Evolutionary conservation across 176 grass and related monocot species (phyloP), one percentile per base, ranked within the genome.

Genomic region (Oryza meridionalis): DNA sequence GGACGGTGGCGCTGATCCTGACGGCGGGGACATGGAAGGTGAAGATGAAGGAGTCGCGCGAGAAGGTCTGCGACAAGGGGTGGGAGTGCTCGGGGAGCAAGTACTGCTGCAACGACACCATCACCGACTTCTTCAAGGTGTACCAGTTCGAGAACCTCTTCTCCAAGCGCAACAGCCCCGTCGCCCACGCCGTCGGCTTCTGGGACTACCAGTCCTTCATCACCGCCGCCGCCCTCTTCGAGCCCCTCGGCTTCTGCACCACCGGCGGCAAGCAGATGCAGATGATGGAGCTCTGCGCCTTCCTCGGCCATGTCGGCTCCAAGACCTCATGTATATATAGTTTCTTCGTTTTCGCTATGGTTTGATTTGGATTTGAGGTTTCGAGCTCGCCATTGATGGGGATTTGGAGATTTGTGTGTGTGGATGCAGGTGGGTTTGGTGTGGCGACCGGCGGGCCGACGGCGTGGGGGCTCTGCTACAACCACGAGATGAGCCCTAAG

Each of bases 61-160:
- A 87, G 89, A 98, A 95, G 96, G 25, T 90, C 24, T 98, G 96
- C 76, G 16, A 91, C 87, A 93, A 93, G 65, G 96, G 96, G 16
- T 98, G 96, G 96, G 96, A 98, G 81, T 98, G 96, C 84, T 95
- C 86, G 0, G 88, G 83, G 9, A 95, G 87, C 89, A 94, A 89
- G 72, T 98, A 91, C 84, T 98, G 93, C 91, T 98, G 96, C 86
- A 98, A 98, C 87, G 86, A 95, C 33, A 98, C 96, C 92, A 90
- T 98, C 84, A 93, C 92, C 42, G 93, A 95, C 76, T 98, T 88
- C 91, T 98, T 98, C 91, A 86, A 98, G 93, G 89, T 91, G 9
- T 98, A 98, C 89, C 96, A 98, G 87, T 98, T 98, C 84, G 96
- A 98, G 89, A 84, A 95, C 68, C 96, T 98, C 82, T 98, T 98